phyloP scores from a whole-genome alignment of 495 filamentous ascomycete genomes.

The Trypethelium eluteriae region DNA sequence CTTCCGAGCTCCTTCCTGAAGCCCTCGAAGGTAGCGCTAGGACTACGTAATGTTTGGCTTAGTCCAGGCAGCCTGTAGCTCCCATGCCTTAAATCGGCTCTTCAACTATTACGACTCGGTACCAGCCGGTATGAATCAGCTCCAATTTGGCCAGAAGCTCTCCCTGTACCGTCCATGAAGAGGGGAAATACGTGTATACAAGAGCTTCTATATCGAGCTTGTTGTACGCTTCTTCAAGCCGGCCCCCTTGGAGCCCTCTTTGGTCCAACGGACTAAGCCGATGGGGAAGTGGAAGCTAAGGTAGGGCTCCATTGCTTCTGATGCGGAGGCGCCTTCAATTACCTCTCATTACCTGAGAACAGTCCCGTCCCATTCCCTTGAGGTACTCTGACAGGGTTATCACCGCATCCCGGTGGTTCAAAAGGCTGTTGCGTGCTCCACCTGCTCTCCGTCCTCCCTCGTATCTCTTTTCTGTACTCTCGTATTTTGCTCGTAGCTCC shows the following conservation, averaged over 20 bases:
- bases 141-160: neutral
- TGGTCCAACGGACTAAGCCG: neutral
- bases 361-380: neutral
- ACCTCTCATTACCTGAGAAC: neutral
- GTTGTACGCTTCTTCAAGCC: neutral
- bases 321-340: slow-evolving; percentile 2
- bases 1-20: neutral
- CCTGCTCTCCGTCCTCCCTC: neutral
- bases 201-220: neutral
- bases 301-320: neutral
- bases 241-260: neutral
- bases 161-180: neutral
- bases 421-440: neutral
- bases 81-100: no score
- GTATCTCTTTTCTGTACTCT: neutral
- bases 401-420: neutral
- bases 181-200: neutral
- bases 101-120: no score
- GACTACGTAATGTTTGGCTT: no score
- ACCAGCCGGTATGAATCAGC: no score
- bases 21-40: no score
- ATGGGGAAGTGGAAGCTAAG: slow-evolving; percentile 12
- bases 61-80: no score
- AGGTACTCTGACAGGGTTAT: neutral
- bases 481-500: neutral